Conservation (phyloP, 1,139 yeast genomes). For the Magnusiomyces suaveolens region DNA sequence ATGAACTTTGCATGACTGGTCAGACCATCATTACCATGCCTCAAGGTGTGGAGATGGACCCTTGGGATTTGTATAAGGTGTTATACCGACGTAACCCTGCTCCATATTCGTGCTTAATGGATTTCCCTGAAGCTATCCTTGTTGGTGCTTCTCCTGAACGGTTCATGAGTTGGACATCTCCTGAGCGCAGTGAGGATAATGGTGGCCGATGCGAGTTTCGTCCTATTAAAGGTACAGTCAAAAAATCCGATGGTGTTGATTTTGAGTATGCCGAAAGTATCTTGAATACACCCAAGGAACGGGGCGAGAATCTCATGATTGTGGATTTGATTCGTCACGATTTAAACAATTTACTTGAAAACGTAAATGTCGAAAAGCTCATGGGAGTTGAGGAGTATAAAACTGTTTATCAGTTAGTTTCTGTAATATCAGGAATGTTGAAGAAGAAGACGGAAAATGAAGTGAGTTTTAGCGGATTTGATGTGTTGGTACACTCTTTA, state of each 20-base stretch:
- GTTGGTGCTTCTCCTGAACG: conserved; percentile 93
- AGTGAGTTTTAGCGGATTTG: conserved; percentile 53
- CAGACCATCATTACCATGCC: conserved; percentile 51
- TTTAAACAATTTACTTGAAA: conserved; percentile 55
- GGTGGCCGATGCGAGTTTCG: conserved; percentile 56
- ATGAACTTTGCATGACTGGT: conserved; percentile 84
- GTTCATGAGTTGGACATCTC: conserved; percentile 59
- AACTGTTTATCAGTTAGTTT: conserved; percentile 84
- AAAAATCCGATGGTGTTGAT: conserved; percentile 40
- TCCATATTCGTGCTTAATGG: conserved; percentile 78
- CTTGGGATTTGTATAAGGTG: conserved; percentile 77
- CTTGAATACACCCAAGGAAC: conserved; percentile 79
- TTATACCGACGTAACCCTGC: conserved; percentile 74
- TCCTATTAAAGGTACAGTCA: conserved; percentile 94
- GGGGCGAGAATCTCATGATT: conserved; percentile 95
- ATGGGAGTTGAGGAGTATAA: conserved; percentile 91
- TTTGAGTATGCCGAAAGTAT: conserved; percentile 52
- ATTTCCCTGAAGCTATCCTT: conserved; percentile 55
- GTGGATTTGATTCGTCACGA: conserved; percentile 94
- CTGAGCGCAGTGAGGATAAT: conserved; percentile 24
- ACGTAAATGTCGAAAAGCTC: conserved; percentile 63
- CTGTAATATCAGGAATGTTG: conserved; percentile 68
- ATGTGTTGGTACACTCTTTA: conserved; percentile 62
- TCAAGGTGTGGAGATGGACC: conserved; percentile 23
- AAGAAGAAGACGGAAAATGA: conserved; percentile 17